Percentiles rank a stretch among this genome's conserved stretches.
Conservation (phyloP, 257 asterid species). For the Nicotiana otophora region DNA sequence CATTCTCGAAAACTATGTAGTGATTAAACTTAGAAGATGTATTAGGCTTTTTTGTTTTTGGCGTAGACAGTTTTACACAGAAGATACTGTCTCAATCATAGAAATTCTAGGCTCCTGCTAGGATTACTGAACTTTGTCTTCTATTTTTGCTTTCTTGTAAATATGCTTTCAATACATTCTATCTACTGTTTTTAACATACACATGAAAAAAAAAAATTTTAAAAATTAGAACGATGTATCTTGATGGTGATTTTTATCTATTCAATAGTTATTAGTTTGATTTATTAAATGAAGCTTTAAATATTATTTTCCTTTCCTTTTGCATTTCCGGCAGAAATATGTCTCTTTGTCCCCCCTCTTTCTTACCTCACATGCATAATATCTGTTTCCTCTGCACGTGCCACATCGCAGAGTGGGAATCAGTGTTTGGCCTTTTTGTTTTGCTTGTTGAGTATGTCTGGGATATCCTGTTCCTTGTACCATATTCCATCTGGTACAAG, state of each 20-base stretch:
- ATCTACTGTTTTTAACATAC: no score
- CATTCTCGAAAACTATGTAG: neutral
- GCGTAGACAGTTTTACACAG: no score
- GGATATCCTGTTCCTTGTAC: neutral
- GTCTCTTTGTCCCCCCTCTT: neutral
- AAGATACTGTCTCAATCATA: no score
- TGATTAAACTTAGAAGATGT: neutral
- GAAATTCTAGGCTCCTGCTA: no score
- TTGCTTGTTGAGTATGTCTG: neutral
- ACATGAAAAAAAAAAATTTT: no score
- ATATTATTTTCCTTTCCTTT: neutral
- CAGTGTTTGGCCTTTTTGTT: neutral
- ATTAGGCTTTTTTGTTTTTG: no score
- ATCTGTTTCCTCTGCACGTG: neutral
- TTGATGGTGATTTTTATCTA: conserved; percentile 3
- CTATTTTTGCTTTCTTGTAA: no score
- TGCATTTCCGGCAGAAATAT: neutral
- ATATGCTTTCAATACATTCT: no score
- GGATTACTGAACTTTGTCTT: no score
- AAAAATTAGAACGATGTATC: neutral
- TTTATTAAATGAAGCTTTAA: neutral
- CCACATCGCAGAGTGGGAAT: neutral
- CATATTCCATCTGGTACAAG: neutral
- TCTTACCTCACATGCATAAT: neutral
- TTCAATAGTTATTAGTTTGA: neutral